Evolutionary conservation across 768 basidiomycete genomes (phyloP), one percentile per base, ranked within the genome.

Genomic region (Saitozyma podzolica): DNA sequence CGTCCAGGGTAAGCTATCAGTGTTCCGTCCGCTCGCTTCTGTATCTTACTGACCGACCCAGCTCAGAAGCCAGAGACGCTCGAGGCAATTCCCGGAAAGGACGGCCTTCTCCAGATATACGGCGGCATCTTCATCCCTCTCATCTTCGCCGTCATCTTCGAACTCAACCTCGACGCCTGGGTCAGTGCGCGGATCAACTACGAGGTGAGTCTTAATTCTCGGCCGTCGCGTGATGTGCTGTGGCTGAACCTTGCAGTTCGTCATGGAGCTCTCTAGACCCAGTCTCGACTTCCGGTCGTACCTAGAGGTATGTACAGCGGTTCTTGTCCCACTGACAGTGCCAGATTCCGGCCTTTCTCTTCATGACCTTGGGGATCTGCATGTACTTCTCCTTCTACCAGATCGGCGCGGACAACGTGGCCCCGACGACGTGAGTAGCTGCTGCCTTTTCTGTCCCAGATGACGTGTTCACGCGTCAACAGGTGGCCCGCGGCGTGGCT

Each of bases 131-230:
- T 86, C 50, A 77, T 96, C 4, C 92, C 93, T 0, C 82, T 88
- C 7, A 64, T 95, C 3, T 89, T 96, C 72, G 82, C 86, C 1
- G 63, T 91, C 40, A 80, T 96, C 0, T 85, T 98, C 58, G 89
- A 91, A 29, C 61, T 89, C n/a, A 97, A 99, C 75, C 66, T 98
- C 6, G 68, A 87, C 19, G 88, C 88, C 0, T 99, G 90, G 89
- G 83, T 85, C 0, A 79, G 80, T 6, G 82, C 87, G 6, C 84
- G 89, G 51, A 92, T 99, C 69, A 98, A 97, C 75, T 95, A 93
- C 70, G 84, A 87, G n/a, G 95, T 97, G 77, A 90, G 69, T 58
- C 41, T 94, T 42, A 5, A 29, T 2, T 29, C 90, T 17, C 19
- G 8, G 50, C 13, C 3, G 19, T 17, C n/a, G 41, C 42, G 3